Evolutionary conservation across 129 eudicot species (phyloP), one percentile per base, ranked within the genome.

Genomic region (Arctium lappa): DNA sequence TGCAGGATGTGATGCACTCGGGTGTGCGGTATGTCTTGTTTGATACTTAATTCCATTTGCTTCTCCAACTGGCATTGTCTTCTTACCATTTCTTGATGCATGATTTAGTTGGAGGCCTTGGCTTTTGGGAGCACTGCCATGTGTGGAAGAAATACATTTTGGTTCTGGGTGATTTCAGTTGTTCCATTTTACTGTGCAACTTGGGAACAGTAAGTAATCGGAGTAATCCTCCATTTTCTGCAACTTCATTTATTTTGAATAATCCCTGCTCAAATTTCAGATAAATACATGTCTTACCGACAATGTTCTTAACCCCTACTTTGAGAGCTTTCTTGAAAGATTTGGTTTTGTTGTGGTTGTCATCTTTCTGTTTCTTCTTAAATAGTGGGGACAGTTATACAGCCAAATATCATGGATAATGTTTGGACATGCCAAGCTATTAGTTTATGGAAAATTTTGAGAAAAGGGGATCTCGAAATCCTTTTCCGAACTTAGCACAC

Each of bases 1-100:
- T 88, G 86, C 92, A 92, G 98, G 97, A 77, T 95, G 99, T 91
- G 99, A 95, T 86, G 97, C 99, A 29, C 97, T 95, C 81, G 99
- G 91, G 3, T 95, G 99, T 85, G 97, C 99, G 73, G 97, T 95
- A 93, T 38, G 94, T 79, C 13, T 73, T 73, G 2, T 63, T 63
- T 73, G 13, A 73, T 73, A 48, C 75, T 63, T 79, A 13, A 36
- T 73, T 62, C 13, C 63, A 16, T 76, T 75, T 71, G 32, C 46
- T 63, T 27, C 31, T 39, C 31, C 36, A 69, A 63, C 66, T 36
- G 56, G 46, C 75, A 16, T 62, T 85, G 50, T 36, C 7, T 32
- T 15, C 12, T 83, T 31, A 18, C 31, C 46, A 38, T 6, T 65
- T 79, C 7, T 77, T 40, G 39, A 73, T 81, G 60, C 65, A 53